Base-by-base conservation (phyloP, 2,329 filamentous ascomycete genomes). In the Raffaelea deltoideospora region DNA sequence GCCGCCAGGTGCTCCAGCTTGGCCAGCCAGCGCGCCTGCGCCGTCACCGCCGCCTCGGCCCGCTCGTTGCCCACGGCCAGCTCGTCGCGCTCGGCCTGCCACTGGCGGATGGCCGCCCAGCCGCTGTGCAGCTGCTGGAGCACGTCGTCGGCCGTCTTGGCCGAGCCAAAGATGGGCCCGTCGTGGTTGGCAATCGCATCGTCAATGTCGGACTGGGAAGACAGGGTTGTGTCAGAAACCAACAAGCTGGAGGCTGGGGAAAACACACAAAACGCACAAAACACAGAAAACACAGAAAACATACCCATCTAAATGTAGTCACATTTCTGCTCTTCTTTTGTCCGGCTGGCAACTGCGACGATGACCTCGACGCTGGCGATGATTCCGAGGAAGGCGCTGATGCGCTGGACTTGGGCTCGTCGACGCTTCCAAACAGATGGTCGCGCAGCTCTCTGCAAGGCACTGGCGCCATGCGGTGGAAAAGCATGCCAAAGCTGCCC, bases 401-500 rank as follows among this genome's bases (percentile, higher is more conserved):
- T 14, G 22, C 18, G 17, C 13, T 15, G 17, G 22, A 3, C 26
- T 23, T 1, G 20, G 7, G 4, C 26, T 28, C 26, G 6, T 14
- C 26, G 5, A 28, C 26, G n/a, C 28, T 15, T 6, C 45, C 45
- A 18, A 48, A 49, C 8, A 44, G 10, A 13, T 41, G 37, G 10
- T 41, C 35, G 17, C 45, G 49, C 9, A 53, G 37, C 14, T 44
- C 40, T 22, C 45, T 40, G 13, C 43, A 50, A 2, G 44, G 44
- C 5, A 42, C 33, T 2, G 54, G 54, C 11, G 47, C 48, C 56
- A 58, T 59, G 33, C 49, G 51, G 13, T 43, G 42, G 31, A 51
- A 57, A 17, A 49, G 39, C 2, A 34, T 32, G n/a, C 48, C 42
- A n/a, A n/a, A n/a, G n/a, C n/a, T n/a, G n/a, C n/a, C n/a, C n/a